A percentile compares a stretch with the other conserved stretches of the same genome.
Conservation (phyloP, 768 basidiomycete genomes). For the Rhizopogon rudus region DNA sequence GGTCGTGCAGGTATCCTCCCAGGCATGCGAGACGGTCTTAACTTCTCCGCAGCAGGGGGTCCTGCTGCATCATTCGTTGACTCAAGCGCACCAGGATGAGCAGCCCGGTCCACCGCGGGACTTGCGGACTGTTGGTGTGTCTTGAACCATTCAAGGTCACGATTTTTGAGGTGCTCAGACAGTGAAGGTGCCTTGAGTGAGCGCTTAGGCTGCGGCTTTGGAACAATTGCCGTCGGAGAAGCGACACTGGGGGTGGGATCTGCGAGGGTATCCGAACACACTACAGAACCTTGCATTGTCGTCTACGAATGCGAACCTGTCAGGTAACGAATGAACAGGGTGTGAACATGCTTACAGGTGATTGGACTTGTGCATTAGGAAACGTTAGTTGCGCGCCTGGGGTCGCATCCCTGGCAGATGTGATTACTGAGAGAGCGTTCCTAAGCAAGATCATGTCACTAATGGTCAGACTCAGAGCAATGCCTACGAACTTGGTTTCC, state of each 20-base stretch:
- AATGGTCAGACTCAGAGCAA: not conserved
- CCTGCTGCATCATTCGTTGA: not conserved
- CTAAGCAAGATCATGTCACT: not conserved
- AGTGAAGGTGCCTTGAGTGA: slow-evolving; percentile 13
- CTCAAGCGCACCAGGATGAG: not conserved
- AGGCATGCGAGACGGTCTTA: not conserved
- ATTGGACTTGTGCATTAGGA: not conserved
- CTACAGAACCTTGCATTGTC: not conserved
- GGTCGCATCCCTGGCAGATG: not conserved
- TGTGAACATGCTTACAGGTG: not conserved
- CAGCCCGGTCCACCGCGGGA: not conserved
- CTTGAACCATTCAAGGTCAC: slow-evolving; percentile 27
- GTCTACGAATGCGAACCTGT: not conserved
- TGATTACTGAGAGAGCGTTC: not conserved
- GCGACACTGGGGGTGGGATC: not conserved
- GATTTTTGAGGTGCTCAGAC: slow-evolving; percentile 18
- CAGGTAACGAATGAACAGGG: not conserved
- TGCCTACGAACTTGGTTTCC: not conserved
- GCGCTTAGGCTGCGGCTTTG: slow-evolving; percentile 25
- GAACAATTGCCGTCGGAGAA: not conserved
- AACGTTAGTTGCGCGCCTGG: not conserved
- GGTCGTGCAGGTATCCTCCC: not conserved
- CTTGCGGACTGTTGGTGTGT: slow-evolving; percentile 5
- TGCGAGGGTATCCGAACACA: not conserved
- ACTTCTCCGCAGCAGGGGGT: not conserved